Evolutionary conservation across 1,284 basidiomycete species (phyloP).

Genomic region (Microbotryomycetes sp.): DNA sequence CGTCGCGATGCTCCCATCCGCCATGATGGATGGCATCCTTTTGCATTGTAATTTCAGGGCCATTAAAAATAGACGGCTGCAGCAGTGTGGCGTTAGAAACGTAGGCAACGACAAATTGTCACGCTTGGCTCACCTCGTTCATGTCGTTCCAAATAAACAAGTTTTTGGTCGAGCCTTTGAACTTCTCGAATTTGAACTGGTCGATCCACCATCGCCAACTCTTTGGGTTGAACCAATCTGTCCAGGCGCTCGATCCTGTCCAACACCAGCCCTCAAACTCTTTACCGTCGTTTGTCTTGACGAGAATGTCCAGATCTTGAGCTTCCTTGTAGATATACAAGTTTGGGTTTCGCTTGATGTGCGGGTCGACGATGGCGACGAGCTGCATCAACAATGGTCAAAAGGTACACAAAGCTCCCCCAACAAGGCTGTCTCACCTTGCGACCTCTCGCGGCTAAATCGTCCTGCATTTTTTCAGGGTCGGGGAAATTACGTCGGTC

Average conservation of each 20-base stretch:
- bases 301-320: slow-evolving; percentile 67
- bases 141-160: slow-evolving; percentile 98
- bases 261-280: slow-evolving; percentile 99
- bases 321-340: slow-evolving; percentile 85
- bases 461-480: slow-evolving; percentile 84
- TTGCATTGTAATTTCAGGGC: slow-evolving; percentile 95
- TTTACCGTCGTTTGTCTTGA: slow-evolving; percentile 67
- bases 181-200: slow-evolving; percentile 61
- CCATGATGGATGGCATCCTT: slow-evolving; percentile 85
- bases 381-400: slow-evolving; percentile 53
- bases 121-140: slow-evolving; percentile 70
- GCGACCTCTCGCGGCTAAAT: slow-evolving; percentile 73
- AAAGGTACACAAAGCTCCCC: neutral
- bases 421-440: slow-evolving; percentile 55
- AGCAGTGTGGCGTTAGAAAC: slow-evolving; percentile 6
- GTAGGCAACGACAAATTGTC: neutral
- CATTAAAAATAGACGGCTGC: slow-evolving; percentile 93
- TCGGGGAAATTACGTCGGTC: slow-evolving; percentile 85
- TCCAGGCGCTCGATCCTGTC: slow-evolving; percentile 90
- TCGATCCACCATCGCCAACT: slow-evolving; percentile 87
- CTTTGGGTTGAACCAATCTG: slow-evolving; percentile 90
- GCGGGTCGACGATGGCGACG: slow-evolving; percentile 95
- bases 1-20: slow-evolving; percentile 95
- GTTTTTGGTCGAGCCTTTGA: slow-evolving; percentile 56
- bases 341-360: slow-evolving; percentile 72